Evolutionary conservation across 192 early-diverging fungal species (phyloP).

Genomic region (Obelidium mucronatum): DNA sequence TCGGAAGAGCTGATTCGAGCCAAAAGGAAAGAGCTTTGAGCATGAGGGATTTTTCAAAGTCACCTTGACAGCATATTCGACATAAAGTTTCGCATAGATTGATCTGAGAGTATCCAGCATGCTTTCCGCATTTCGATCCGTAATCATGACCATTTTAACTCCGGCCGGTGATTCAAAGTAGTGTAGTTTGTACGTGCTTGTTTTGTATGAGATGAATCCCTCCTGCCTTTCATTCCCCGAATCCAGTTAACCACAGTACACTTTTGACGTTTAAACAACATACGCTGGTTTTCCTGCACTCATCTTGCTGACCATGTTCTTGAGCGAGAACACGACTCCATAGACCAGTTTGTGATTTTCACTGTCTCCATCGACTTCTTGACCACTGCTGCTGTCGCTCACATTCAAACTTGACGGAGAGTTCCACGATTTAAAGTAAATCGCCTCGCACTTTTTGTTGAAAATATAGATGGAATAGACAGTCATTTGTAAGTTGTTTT

Average conservation of each 20-base stretch:
- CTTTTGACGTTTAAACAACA: not conserved
- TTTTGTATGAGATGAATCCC: slow-evolving; percentile 78
- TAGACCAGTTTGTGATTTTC: slow-evolving; percentile 86
- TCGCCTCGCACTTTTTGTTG: slow-evolving; percentile 90
- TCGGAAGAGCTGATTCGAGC: too few relatives aligned
- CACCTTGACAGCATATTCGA: slow-evolving; percentile 85
- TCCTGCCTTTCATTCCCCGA: slow-evolving; percentile 47
- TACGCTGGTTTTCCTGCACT: slow-evolving; percentile 4
- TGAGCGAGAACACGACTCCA: slow-evolving; percentile 89
- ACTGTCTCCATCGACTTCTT: not conserved
- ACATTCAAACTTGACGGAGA: slow-evolving; percentile 28
- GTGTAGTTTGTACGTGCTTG: slow-evolving; percentile 87
- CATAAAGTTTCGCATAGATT: slow-evolving; percentile 88
- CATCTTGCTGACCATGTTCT: slow-evolving; percentile 89
- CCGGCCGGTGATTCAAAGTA: slow-evolving; percentile 90
- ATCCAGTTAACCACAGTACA: slow-evolving; percentile 7
- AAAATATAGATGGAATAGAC: slow-evolving; percentile 92
- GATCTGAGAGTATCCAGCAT: slow-evolving; percentile 75
- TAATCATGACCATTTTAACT: slow-evolving; percentile 87
- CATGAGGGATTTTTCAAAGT: not conserved
- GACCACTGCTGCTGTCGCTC: not conserved
- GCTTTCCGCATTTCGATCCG: slow-evolving; percentile 71
- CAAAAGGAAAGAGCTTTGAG: not conserved
- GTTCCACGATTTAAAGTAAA: slow-evolving; percentile 67
- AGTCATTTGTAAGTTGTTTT: not conserved